These are phyloP conservation scores for Geoglossum glabrum DNA, from an alignment of 495 filamentous ascomycete genomes.

Conservation along the genomic window DNA sequence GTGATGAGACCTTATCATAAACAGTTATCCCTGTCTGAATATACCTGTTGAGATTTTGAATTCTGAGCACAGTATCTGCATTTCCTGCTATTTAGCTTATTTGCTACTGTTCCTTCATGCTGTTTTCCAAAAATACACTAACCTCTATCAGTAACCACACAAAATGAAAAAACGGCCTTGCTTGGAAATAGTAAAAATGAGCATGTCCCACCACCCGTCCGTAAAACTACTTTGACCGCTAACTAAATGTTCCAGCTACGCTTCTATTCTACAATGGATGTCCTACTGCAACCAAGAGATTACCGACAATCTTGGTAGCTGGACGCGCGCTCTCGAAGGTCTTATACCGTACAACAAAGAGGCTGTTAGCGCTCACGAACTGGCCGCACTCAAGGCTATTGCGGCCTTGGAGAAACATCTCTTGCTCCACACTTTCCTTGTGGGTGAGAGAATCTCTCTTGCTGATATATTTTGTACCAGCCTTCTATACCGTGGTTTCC, in stretches of 20 bases:
- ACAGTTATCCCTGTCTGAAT: constrained; percentile 99
- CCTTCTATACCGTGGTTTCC: constrained; percentile 65
- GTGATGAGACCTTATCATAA: constrained; percentile 60
- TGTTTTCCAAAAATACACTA: constrained; percentile 18
- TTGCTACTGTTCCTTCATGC: background rate
- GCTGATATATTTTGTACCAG: constrained; percentile 73
- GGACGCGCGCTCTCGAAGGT: constrained; percentile 61
- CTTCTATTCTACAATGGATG: constrained; percentile 93
- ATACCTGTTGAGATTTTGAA: constrained; percentile 55
- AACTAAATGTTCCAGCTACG: constrained; percentile 34
- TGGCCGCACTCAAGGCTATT: constrained; percentile 8
- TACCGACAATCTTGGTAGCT: constrained; percentile 49
- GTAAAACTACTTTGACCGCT: constrained; percentile 4
- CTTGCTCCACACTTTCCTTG: constrained; percentile 83
- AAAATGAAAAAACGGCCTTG: constrained; percentile 99
- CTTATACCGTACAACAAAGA: constrained; percentile 12
- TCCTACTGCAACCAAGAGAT: constrained; percentile 80
- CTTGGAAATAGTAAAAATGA: constrained; percentile 99
- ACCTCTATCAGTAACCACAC: constrained; percentile 62
- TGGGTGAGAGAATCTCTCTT: constrained; percentile 90
- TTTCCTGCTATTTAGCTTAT: background rate
- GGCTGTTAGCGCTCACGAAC: constrained; percentile 18
- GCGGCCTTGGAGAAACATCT: constrained; percentile 38
- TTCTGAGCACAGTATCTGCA: constrained; percentile 28
- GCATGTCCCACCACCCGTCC: constrained; percentile 6